Evolutionary conservation across 805 yeast genomes (phyloP), one percentile per base, ranked within the genome.

Genomic region (Kodamaea laetipori): DNA sequence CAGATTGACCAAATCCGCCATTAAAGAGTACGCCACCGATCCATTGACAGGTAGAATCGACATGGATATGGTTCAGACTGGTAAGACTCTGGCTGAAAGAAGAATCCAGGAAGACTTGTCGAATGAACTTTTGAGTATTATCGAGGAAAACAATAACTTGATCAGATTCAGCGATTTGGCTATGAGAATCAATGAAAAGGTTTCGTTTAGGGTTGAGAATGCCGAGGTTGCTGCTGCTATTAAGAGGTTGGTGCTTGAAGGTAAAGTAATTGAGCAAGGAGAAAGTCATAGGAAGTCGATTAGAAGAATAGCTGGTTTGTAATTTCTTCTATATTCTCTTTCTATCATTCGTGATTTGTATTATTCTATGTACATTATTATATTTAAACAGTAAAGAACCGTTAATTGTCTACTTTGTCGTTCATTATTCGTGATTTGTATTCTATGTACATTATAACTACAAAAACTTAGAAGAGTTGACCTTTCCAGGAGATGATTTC

Each of bases 11-110:
- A 82, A 86, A 55, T 80, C 95, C 3, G 99, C 99, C 10, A 87
- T 94, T 52, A 94, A 94, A 63, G 98, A 94, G 51, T 94, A 94
- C 62, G 99, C 99, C 11, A 94, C 97, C 2, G 99, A 94, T 68
- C 99, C 99, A 17, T 73, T 84, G 26, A 92, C 99, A 0, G 99
- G 99, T 23, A 80, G 94, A 56, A 94, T 94, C 52, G 99, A 94
- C 61, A 90, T 94, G 97, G 97, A 90, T 62, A 73, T 94, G 61
- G 90, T 94, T 21, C 97, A 92, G 67, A 94, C 98, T 0, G 99
- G 98, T 37, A 90, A 90, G 37, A 86, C 97, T 0, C 76, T 87
- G 1, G 87, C 92, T 3, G 96, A 90, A 63, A 76, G 96, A 63
- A 77, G 81, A 54, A 62, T 83, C 60, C 84, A 81, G 53, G 88